Evolutionary conservation across 1,139 yeast genomes (phyloP).

Genomic region (Geotrichum phurueaensis): DNA sequence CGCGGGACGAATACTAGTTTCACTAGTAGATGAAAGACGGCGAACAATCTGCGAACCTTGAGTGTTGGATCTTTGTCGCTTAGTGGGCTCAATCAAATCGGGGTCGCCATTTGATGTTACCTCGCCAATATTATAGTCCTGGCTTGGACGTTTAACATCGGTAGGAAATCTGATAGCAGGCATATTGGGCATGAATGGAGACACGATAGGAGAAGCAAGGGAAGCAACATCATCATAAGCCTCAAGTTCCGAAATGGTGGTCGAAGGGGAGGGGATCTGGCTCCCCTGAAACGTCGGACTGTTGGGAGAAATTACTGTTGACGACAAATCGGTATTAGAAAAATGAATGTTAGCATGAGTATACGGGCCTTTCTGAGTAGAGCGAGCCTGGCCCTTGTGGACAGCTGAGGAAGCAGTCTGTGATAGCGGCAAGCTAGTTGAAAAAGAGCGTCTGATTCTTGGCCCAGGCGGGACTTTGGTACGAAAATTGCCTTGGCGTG

Average conservation of each 20-base stretch:
- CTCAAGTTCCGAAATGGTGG: constrained; percentile 10
- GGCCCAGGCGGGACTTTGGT: constrained; percentile 4
- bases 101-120: constrained; percentile 5
- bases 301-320: constrained; percentile 8
- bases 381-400: not conserved
- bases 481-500: constrained; percentile 14
- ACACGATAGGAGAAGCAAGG: constrained; percentile 17
- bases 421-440: constrained; percentile 7
- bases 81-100: constrained; percentile 1
- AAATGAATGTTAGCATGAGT: constrained; percentile 6
- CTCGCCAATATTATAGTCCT: constrained; percentile 11
- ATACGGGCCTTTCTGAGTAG: constrained; percentile 1
- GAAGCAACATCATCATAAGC: constrained; percentile 10
- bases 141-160: constrained; percentile 14
- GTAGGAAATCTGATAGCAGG: constrained; percentile 15
- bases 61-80: constrained; percentile 16
- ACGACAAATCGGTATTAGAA: constrained; percentile 7
- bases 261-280: constrained; percentile 13
- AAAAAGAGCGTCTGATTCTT: constrained; percentile 11
- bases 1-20: not conserved
- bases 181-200: constrained; percentile 15
- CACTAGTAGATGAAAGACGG: constrained; percentile 11
- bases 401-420: constrained; percentile 7
- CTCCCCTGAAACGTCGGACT: constrained; percentile 9
- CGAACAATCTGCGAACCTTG: constrained; percentile 7